Evolutionary conservation across 208 protist species (phyloP).

Genomic region (Endotrypanum monterogeii): DNA sequence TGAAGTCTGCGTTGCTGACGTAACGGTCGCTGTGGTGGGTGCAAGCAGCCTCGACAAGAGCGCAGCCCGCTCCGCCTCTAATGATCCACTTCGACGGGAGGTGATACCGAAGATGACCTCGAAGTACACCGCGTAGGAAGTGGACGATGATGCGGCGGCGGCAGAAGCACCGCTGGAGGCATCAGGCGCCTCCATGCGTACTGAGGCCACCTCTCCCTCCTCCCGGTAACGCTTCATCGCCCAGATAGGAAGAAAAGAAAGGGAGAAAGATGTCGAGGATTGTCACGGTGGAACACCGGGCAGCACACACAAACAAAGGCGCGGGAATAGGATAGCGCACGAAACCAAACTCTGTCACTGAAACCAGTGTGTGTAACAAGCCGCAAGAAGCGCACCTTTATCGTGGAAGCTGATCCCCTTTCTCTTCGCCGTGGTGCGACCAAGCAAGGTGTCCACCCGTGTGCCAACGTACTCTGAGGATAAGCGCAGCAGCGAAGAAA

Average conservation of each 20-base stretch:
- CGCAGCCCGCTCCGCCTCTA: conserved; percentile 33
- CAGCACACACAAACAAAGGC: background rate
- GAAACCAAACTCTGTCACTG: background rate
- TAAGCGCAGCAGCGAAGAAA: conserved; percentile 12
- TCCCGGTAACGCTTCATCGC: conserved; percentile 21
- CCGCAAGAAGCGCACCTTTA: background rate
- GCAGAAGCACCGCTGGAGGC: background rate
- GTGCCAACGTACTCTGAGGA: background rate
- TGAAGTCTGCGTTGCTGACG: background rate
- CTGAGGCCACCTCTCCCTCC: conserved; percentile 6
- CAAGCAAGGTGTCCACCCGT: background rate
- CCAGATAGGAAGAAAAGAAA: background rate
- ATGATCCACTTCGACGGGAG: conserved; percentile 26
- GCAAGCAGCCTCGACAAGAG: conserved; percentile 27
- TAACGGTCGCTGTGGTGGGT: background rate
- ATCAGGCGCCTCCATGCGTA: background rate
- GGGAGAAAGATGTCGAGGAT: background rate
- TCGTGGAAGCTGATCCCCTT: background rate
- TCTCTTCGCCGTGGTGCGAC: background rate
- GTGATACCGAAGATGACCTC: conserved; percentile 35
- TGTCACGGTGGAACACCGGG: too few relatives aligned
- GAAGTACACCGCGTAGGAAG: conserved; percentile 26
- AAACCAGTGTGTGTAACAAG: background rate
- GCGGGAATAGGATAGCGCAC: too few relatives aligned
- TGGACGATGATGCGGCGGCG: conserved; percentile 11